Evolutionary conservation across 495 filamentous ascomycete species (phyloP).

Genomic region (Penicillium bialowiezense): DNA sequence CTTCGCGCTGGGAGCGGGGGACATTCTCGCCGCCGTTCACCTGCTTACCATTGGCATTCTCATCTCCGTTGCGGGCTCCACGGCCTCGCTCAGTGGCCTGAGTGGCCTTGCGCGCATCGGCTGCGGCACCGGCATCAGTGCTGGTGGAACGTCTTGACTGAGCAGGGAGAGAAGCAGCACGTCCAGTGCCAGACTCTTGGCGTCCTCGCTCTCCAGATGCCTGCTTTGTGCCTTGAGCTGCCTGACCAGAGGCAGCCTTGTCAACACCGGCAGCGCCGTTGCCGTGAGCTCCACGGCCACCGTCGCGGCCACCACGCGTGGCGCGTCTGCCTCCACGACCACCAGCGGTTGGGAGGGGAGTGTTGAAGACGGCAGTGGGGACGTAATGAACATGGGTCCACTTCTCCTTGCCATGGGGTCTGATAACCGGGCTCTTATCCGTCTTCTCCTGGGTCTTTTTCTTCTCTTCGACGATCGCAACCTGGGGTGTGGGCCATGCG

Average conservation of each 20-base stretch:
- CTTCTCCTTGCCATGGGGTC: slow-evolving; percentile 63
- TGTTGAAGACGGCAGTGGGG: slow-evolving; percentile 79
- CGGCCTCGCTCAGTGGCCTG: slow-evolving; percentile 34
- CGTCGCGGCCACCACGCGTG: slow-evolving; percentile 52
- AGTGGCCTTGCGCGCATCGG: slow-evolving; percentile 33
- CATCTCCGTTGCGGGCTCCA: slow-evolving; percentile 34
- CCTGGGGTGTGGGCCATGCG: slow-evolving; percentile 89
- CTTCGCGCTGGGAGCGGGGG: slow-evolving; percentile 31
- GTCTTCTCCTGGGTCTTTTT: slow-evolving; percentile 62
- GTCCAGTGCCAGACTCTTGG: slow-evolving; percentile 34
- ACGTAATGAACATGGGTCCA: slow-evolving; percentile 72
- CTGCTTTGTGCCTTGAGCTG: slow-evolving; percentile 33
- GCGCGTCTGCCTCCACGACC: slow-evolving; percentile 59
- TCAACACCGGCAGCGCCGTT: slow-evolving; percentile 42
- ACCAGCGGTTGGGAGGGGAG: slow-evolving; percentile 59
- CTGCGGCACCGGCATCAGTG: slow-evolving; percentile 26
- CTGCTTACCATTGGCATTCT: slow-evolving; percentile 26
- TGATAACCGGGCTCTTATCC: slow-evolving; percentile 52
- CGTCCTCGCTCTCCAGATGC: slow-evolving; percentile 36
- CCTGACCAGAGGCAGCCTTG: slow-evolving; percentile 36
- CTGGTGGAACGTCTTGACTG: slow-evolving; percentile 39
- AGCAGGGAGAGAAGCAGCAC: slow-evolving; percentile 43
- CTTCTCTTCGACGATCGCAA: slow-evolving; percentile 69
- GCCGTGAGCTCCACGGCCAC: slow-evolving; percentile 50
- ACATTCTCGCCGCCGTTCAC: slow-evolving; percentile 28